phyloP scores from a whole-genome alignment of 1,139 yeast species.

The Geotrichum fermentans region DNA sequence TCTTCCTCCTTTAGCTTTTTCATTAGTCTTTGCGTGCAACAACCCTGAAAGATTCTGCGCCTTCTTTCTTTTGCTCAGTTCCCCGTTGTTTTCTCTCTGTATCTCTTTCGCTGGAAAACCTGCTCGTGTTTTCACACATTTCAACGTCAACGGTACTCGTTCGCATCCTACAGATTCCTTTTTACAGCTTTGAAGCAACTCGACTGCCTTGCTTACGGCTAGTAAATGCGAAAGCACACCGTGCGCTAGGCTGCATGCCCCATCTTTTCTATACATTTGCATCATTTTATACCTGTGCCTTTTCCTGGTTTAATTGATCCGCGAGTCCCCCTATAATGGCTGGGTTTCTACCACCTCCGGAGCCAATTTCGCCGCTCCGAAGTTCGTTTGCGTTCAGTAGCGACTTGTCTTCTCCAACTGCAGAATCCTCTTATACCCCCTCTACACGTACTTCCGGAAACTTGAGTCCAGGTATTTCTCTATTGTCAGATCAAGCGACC shows the following conservation, averaged over 20 bases:
- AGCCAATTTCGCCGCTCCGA: constrained; percentile 30
- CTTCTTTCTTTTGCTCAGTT: neutral
- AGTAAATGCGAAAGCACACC: no score
- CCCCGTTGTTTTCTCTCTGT: neutral
- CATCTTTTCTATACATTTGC: neutral
- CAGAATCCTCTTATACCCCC: constrained; percentile 17
- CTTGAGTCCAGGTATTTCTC: constrained; percentile 9
- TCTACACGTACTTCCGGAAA: constrained; percentile 14
- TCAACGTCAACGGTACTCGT: no score
- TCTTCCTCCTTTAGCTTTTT: neutral
- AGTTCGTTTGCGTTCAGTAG: constrained; percentile 28
- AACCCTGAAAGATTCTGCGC: no score
- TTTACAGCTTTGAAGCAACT: no score
- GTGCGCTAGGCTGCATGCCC: no score
- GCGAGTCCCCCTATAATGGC: constrained; percentile 25
- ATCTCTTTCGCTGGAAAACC: neutral
- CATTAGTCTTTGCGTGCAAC: neutral
- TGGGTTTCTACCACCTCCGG: constrained; percentile 32
- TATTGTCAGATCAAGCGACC: constrained; percentile 9
- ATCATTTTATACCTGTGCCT: no score
- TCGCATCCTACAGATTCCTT: no score
- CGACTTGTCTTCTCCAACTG: constrained; percentile 15
- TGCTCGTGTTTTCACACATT: neutral
- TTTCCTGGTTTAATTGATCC: no score
- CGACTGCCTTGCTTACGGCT: no score